phyloP scores from a whole-genome alignment of 345 rosid genomes.

The Combretum micranthum region DNA sequence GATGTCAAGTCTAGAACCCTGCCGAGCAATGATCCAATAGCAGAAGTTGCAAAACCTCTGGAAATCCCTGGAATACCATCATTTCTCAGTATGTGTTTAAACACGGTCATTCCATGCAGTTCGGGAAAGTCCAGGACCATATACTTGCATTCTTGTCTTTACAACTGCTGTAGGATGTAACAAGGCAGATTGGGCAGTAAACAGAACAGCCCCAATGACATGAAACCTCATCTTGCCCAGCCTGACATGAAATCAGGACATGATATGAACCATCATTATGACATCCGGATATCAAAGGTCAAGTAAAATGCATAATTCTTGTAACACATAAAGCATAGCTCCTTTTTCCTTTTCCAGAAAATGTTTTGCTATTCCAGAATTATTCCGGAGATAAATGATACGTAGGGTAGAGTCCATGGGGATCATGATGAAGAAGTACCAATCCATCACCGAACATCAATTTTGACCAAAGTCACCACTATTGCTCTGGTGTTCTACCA shows the following conservation, averaged over 20 bases:
- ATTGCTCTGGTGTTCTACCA: too few relatives aligned
- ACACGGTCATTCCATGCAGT: constrained; percentile 26
- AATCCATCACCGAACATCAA: too few relatives aligned
- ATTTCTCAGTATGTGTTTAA: constrained; percentile 27
- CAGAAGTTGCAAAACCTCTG: constrained; percentile 59
- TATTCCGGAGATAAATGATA: too few relatives aligned
- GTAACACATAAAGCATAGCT: too few relatives aligned
- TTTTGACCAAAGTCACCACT: too few relatives aligned
- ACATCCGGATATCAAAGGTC: too few relatives aligned
- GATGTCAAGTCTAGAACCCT: constrained; percentile 52
- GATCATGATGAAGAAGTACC: too few relatives aligned
- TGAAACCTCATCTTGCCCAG: constrained; percentile 61
- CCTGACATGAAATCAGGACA: constrained; percentile 11
- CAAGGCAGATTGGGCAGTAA: constrained; percentile 45
- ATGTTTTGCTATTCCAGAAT: too few relatives aligned
- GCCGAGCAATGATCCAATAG: constrained; percentile 51
- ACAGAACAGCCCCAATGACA: constrained; percentile 45
- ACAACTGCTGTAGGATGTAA: constrained; percentile 58
- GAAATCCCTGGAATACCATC: constrained; percentile 43
- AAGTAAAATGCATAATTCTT: too few relatives aligned
- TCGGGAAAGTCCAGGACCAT: constrained; percentile 34
- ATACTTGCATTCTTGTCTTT: constrained; percentile 61
- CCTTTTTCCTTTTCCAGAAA: too few relatives aligned
- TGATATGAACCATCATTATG: too few relatives aligned
- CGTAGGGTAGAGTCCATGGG: too few relatives aligned